Percentiles rank a stretch among this genome's conserved stretches.
These are phyloP conservation scores for Apostasia shenzhenica DNA, from an alignment of 106 monocot genomes.

Conservation along the genomic window DNA sequence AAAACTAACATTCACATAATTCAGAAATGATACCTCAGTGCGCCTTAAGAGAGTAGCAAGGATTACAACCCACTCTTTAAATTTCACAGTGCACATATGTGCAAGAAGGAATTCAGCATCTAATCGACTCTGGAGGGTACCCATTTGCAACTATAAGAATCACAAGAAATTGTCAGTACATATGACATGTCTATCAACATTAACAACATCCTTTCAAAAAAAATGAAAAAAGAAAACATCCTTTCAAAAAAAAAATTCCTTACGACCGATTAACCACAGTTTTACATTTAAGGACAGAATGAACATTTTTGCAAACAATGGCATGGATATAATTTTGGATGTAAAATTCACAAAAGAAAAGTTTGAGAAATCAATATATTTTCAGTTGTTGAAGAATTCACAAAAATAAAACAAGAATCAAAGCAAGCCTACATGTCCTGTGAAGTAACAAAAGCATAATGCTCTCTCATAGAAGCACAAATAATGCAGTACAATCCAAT, in stretches of 20 bases:
- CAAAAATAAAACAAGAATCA: background rate
- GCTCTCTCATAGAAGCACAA: background rate
- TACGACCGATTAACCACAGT: no score
- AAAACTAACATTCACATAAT: conserved; percentile 3
- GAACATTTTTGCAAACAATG: background rate
- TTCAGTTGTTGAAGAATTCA: background rate
- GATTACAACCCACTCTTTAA: conserved; percentile 99
- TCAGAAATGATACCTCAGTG: conserved; percentile 52
- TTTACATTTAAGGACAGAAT: background rate
- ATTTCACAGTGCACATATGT: conserved; percentile 99
- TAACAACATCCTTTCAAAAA: background rate
- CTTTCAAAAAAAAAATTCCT: no score
- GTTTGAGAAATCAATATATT: background rate
- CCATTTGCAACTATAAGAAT: conserved; percentile 77
- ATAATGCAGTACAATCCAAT: background rate
- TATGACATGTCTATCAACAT: background rate
- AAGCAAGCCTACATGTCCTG: background rate
- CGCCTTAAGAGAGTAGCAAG: conserved; percentile 91
- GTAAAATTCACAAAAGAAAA: background rate
- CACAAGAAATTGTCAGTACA: background rate
- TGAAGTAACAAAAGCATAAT: background rate
- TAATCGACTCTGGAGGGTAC: conserved; percentile 87
- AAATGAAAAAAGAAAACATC: no score
- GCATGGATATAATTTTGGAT: background rate
- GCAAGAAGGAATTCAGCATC: conserved; percentile 98